Conservation (phyloP, 495 filamentous ascomycete species). For the Cetradonia linearis region DNA sequence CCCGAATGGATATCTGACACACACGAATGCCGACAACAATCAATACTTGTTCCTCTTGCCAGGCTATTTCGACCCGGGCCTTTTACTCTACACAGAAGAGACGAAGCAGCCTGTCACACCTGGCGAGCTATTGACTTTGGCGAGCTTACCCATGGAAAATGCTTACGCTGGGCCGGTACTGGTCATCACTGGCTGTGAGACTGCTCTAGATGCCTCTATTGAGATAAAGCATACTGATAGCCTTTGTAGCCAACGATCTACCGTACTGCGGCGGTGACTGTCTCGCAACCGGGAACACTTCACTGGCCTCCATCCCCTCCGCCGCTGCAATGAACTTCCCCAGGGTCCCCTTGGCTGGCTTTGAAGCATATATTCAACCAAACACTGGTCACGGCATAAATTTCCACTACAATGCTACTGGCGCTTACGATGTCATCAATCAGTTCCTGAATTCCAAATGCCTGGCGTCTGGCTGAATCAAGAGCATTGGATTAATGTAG, state of each 20-base stretch:
- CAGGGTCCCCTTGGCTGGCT: conserved; percentile 27
- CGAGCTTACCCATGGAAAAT: conserved; percentile 25
- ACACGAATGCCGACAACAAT: conserved; percentile 29
- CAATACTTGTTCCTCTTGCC: conserved; percentile 40
- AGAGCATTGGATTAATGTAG: background rate
- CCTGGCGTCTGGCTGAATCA: conserved; percentile 12
- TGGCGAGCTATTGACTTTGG: conserved; percentile 41
- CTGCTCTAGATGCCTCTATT: background rate
- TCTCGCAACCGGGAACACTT: conserved; percentile 28
- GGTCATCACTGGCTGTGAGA: conserved; percentile 35
- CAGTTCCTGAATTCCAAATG: conserved; percentile 29
- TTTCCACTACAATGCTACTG: conserved; percentile 40
- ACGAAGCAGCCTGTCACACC: conserved; percentile 42
- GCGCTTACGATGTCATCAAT: conserved; percentile 33
- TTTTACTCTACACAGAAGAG: conserved; percentile 33
- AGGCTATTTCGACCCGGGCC: conserved; percentile 36
- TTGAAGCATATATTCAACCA: conserved; percentile 38
- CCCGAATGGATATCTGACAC: conserved; percentile 39
- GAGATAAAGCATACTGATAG: background rate
- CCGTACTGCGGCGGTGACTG: conserved; percentile 48
- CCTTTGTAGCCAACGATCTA: conserved; percentile 34
- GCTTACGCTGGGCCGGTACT: conserved; percentile 39
- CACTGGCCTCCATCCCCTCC: conserved; percentile 34
- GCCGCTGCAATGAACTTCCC: conserved; percentile 34
- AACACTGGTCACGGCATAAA: conserved; percentile 44